phyloP scores from a whole-genome alignment of 2,329 filamentous ascomycete species.

The Chaetomiaceae sp. region DNA sequence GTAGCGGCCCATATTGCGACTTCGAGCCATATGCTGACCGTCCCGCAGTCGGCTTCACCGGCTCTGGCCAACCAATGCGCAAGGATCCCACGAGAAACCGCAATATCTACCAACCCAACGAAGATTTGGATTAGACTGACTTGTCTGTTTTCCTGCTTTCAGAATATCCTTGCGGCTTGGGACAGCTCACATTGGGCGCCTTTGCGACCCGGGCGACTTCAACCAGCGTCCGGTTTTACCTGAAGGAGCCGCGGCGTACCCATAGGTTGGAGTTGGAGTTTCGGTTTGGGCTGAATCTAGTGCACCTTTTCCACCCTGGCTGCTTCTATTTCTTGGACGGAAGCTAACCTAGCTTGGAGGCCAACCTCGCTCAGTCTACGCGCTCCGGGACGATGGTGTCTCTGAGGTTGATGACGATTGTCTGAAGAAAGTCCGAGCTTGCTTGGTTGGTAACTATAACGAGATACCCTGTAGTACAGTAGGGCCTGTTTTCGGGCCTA shows the following conservation, averaged over 20 bases:
- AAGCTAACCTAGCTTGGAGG: conserved; percentile 34
- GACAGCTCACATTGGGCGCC: neutral
- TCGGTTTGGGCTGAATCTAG: conserved; percentile 21
- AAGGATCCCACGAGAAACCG: conserved; percentile 79
- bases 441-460: neutral
- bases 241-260: neutral
- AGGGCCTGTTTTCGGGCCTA: neutral
- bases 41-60: conserved; percentile 82
- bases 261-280: conserved; percentile 10
- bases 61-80: conserved; percentile 91
- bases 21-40: neutral
- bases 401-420: too few species aligned
- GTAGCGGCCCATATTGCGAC: conserved; percentile 20
- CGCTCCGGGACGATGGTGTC: neutral
- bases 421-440: neutral
- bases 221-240: conserved; percentile 2
- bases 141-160: conserved; percentile 20
- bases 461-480: conserved; percentile 7
- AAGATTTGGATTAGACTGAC: conserved; percentile 60
- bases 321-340: conserved; percentile 31
- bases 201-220: neutral
- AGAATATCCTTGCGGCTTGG: conserved; percentile 9
- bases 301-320: conserved; percentile 31
- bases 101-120: conserved; percentile 75
- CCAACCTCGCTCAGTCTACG: conserved; percentile 4